Evolutionary conservation across 2,329 filamentous ascomycete species (phyloP).

Genomic region (Apiospora saccharicola): DNA sequence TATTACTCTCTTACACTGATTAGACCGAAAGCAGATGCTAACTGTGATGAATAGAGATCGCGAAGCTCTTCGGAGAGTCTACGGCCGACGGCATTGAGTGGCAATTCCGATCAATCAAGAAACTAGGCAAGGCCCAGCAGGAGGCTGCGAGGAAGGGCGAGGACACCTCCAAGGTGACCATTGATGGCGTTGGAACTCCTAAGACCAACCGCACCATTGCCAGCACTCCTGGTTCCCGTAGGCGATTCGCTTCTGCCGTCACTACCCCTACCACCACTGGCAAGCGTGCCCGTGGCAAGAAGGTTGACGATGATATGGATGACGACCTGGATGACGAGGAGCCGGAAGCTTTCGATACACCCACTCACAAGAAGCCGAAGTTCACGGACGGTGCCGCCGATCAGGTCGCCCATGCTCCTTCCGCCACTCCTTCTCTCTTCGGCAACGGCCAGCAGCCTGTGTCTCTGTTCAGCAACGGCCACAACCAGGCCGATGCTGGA

Average conservation of each 20-base stretch:
- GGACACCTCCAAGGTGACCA: slow-evolving; percentile 48
- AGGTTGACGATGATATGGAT: slow-evolving; percentile 31
- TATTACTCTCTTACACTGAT: neutral
- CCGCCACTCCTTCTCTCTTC: neutral
- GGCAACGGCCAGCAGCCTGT: slow-evolving; percentile 14
- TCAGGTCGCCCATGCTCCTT: slow-evolving; percentile 1
- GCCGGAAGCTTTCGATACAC: slow-evolving; percentile 41
- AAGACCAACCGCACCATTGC: neutral
- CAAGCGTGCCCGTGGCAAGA: slow-evolving; percentile 26
- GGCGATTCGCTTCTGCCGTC: slow-evolving; percentile 26
- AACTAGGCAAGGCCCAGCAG: slow-evolving; percentile 57
- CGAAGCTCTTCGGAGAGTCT: slow-evolving; percentile 66
- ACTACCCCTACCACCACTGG: slow-evolving; percentile 29
- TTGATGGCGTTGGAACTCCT: slow-evolving; percentile 13
- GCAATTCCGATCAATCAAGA: slow-evolving; percentile 65
- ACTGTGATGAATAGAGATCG: slow-evolving; percentile 56
- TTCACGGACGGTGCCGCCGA: neutral
- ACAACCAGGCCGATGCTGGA: neutral
- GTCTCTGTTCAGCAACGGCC: slow-evolving; percentile 19
- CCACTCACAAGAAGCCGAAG: slow-evolving; percentile 27
- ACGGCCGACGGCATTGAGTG: slow-evolving; percentile 66
- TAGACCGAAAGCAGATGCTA: neutral
- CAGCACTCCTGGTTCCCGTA: slow-evolving; percentile 17
- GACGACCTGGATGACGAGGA: slow-evolving; percentile 37
- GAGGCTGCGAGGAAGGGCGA: slow-evolving; percentile 52